A percentile compares a stretch with the other conserved stretches of the same genome.
Evolutionary conservation across 2,329 filamentous ascomycete genomes (phyloP).

Genomic region (Penicillium sp.): DNA sequence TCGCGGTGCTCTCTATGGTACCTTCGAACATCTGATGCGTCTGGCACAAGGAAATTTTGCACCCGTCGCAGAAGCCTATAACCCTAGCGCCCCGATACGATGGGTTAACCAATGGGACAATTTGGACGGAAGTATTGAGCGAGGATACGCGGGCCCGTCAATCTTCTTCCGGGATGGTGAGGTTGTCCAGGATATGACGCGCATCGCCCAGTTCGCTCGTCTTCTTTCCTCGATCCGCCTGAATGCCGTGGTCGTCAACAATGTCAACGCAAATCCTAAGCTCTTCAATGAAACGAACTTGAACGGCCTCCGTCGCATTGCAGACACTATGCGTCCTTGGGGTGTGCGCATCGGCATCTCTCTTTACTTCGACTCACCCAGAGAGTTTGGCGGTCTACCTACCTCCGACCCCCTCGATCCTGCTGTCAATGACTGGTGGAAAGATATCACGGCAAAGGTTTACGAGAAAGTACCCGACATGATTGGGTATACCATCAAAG

Average conservation of each 20-base stretch:
- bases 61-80: constrained; percentile 50
- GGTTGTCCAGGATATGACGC: constrained; percentile 59
- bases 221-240: constrained; percentile 66
- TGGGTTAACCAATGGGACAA: constrained; percentile 78
- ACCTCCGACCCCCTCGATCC: constrained; percentile 67
- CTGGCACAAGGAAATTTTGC: constrained; percentile 61
- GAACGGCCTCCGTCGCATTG: constrained; percentile 61
- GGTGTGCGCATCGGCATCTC: constrained; percentile 66
- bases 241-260: constrained; percentile 69
- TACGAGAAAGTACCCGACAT: constrained; percentile 66
- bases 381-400: constrained; percentile 54
- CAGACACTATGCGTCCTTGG: constrained; percentile 66
- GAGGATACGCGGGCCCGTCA: constrained; percentile 66
- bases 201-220: constrained; percentile 63
- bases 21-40: constrained; percentile 67
- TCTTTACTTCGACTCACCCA: constrained; percentile 67
- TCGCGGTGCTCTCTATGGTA: constrained; percentile 66
- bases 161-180: constrained; percentile 65
- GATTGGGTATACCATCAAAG: constrained; percentile 69
- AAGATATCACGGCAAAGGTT: constrained; percentile 57
- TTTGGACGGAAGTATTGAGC: constrained; percentile 64
- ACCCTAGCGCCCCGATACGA: constrained; percentile 61
- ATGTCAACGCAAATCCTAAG: constrained; percentile 67
- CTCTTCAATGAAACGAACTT: constrained; percentile 60
- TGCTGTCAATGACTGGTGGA: constrained; percentile 63